Percentiles rank a stretch among this genome's conserved stretches.
Evolutionary conservation across 2,329 filamentous ascomycete species (phyloP).

Genomic region (Waltergamsia citrina): DNA sequence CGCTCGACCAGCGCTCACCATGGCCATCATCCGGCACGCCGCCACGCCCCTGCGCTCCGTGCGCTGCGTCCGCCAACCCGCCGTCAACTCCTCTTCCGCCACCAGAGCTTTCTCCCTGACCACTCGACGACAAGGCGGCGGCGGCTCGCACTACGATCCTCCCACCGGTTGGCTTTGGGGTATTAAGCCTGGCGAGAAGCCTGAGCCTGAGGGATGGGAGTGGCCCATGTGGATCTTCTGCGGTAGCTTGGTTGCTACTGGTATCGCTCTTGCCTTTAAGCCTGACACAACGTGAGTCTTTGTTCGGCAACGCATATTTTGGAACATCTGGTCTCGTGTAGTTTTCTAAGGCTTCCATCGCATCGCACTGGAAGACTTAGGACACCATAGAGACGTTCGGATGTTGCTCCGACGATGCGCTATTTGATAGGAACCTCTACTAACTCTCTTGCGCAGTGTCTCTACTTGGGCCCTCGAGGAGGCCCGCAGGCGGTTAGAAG

Average conservation of each 20-base stretch:
- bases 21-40: conserved; percentile 25
- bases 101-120: conserved; percentile 34
- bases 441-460: conserved; percentile 52
- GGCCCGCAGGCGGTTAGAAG: conserved; percentile 87
- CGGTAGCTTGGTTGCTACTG: conserved; percentile 62
- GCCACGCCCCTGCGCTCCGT: conserved; percentile 24
- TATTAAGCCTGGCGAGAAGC: conserved; percentile 89
- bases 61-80: conserved; percentile 25
- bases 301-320: no score
- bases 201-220: conserved; percentile 96
- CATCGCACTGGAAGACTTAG: no score
- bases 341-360: no score
- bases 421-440: no score
- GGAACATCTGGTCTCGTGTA: no score
- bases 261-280: conserved; percentile 87
- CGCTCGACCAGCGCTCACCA: conserved; percentile 10
- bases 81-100: conserved; percentile 8
- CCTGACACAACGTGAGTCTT: conserved; percentile 91
- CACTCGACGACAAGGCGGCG: conserved; percentile 27
- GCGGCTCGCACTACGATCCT: conserved; percentile 69
- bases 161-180: conserved; percentile 90
- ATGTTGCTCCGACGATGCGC: no score
- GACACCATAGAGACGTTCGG: no score
- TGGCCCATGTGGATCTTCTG: conserved; percentile 76
- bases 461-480: conserved; percentile 99